Evolutionary conservation across 371 early-diverging fungal species (phyloP).

Genomic region (Apophysomyces sp.): DNA sequence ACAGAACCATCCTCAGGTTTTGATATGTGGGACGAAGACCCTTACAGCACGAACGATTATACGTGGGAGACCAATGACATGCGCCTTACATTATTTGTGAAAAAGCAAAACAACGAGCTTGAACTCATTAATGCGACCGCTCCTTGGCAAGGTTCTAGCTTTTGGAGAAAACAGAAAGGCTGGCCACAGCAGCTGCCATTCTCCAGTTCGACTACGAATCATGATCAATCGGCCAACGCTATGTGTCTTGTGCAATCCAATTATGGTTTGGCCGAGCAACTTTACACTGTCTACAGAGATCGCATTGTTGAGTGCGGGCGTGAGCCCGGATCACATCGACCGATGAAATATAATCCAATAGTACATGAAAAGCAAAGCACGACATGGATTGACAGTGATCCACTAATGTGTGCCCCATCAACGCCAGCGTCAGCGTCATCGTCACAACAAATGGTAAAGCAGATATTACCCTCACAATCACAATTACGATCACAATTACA

Average conservation of each 20-base stretch:
- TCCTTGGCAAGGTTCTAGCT: slow-evolving; percentile 25
- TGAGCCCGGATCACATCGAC: slow-evolving; percentile 11
- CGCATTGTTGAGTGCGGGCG: slow-evolving; percentile 53
- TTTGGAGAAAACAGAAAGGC: slow-evolving; percentile 43
- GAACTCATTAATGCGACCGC: slow-evolving; percentile 6
- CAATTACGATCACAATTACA: background rate
- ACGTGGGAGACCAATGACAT: slow-evolving; percentile 56
- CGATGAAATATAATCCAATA: background rate
- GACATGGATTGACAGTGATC: slow-evolving; percentile 26
- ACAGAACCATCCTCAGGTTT: slow-evolving; percentile 18
- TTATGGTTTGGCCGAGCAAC: slow-evolving; percentile 44
- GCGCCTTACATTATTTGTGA: slow-evolving; percentile 37
- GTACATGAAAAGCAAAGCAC: slow-evolving; percentile 8
- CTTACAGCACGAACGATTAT: slow-evolving; percentile 47
- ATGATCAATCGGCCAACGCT: slow-evolving; percentile 55
- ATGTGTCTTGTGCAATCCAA: slow-evolving; percentile 42
- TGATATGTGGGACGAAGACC: slow-evolving; percentile 58
- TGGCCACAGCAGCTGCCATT: slow-evolving; percentile 52
- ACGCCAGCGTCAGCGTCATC: background rate
- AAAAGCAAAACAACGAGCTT: slow-evolving; percentile 19
- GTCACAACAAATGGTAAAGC: background rate
- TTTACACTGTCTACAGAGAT: slow-evolving; percentile 46
- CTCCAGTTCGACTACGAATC: slow-evolving; percentile 51
- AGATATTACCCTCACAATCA: background rate
- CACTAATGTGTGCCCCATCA: background rate